Evolutionary conservation across 1,284 basidiomycete genomes (phyloP), one percentile per base, ranked within the genome.

Genomic region (Phylloporus sp.): DNA sequence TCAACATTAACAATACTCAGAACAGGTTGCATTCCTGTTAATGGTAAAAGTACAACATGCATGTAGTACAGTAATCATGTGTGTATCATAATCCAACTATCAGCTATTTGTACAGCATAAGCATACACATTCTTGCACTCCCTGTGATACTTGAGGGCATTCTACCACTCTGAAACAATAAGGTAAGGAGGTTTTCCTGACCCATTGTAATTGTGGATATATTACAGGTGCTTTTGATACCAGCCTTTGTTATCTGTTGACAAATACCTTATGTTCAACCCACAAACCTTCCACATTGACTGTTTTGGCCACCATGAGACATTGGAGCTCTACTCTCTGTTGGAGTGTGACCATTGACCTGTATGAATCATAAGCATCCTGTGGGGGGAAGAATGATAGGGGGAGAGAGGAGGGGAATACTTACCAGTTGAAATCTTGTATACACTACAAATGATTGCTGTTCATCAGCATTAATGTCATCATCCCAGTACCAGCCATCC

Each of bases 381-480:
- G 39, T 41, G 39, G 39, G 39, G 39, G 15, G 39, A 7, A 55
- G 32, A 32, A 32, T 32, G 32, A 32, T 41, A 15, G 39, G 39
- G 39, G 15, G 39, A 7, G 29, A 11, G 27, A 29, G 17, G 4
- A 17, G 25, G 25, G 11, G 29, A 15, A 29, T 4, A 27, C 25
- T 67, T 64, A 71, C 64, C 52, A 19, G 70, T 71, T 14, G 62
- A 71, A 1, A 71, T 7, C 53, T 71, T 71, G 43, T 71, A 71
- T 3, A 71, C n/a, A 12, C 69, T 62, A 25, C 69, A 71, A 5
- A 71, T 66, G 5, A 71, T 60, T 7, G 68, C 35, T 29, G 71
- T 5, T 71, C 60, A 11, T 57, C 14, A 7, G 8, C 37, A 19
- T 71, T 60, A 20, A 71, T 27, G 27, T 71, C 39, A n/a, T 71